Evolutionary conservation across 2,329 filamentous ascomycete species (phyloP), one percentile per base, ranked within the genome.

Genomic region (Botrytis medusae): DNA sequence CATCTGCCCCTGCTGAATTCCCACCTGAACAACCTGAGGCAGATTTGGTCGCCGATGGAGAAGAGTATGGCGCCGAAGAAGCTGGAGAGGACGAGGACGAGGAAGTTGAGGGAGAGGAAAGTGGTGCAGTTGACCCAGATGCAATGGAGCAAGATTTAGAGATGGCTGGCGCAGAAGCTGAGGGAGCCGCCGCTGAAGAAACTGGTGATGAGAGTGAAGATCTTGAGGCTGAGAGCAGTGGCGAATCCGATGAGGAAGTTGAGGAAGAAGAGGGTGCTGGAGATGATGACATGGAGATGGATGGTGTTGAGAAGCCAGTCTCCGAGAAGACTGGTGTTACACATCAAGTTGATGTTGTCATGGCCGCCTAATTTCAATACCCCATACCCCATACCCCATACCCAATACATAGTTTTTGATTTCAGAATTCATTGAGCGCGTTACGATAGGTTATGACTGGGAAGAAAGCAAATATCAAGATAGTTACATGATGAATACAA

Each of bases 11-110:
- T 3, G 91, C 96, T 76, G 95, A 99, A 84, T 99, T 93, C 83
- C 96, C 96, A 44, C 97, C 96, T 75, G 96, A 99, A 82, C 96
- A 99, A 84, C 96, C 96, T 60, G 96, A 99, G 82, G 96, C 95
- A 71, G 97, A 99, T 81, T 87, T 92, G 62, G 87, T 89, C 69
- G 92, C 92, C 61, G 95, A 98, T 78, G 96, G 97, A 78, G 92
- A 93, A 40, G 89, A 92, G 77, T 99, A 99, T 80, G 96, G 95
- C 75, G 94, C 93, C 34, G 96, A 98, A 72, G 95, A 97, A 82
- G 90, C 89, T 25, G 93, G 94, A 65, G 91, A 91, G 51, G 90
- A 91, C 76, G 89, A 91, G 70, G 91, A 90, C 70, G 89, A 90
- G 71, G 89, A 88, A n/a, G 89, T 83, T 20, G 88, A 87, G 71